Conservation (phyloP, 140 eudicot species). For the Cichorium intybus region DNA sequence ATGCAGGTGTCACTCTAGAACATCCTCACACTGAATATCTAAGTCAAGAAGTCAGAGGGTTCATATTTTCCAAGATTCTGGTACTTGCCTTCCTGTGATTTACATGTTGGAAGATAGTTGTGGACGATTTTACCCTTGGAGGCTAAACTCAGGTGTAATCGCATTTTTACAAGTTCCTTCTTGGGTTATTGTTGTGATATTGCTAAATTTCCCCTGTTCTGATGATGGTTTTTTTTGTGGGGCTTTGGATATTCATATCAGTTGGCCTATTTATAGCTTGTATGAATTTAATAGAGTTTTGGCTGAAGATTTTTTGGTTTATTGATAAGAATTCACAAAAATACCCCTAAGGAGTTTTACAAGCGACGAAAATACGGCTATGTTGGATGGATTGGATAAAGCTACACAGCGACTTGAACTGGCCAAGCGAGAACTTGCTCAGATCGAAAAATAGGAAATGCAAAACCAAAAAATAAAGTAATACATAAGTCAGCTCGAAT, state of each 20-base stretch:
- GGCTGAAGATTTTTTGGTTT: no score
- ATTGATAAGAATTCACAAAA: no score
- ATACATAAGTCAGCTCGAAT: conserved; percentile 63
- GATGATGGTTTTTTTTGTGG: no score
- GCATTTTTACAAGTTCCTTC: no score
- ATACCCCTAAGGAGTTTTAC: no score
- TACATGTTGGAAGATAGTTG: no score
- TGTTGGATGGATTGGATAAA: conserved; percentile 76
- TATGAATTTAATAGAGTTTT: no score
- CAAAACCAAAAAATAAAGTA: conserved; percentile 52
- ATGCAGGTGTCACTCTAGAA: conserved; percentile 87
- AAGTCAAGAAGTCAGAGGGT: conserved; percentile 96
- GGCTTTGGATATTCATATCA: background rate
- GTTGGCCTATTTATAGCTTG: no score
- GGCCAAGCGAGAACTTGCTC: conserved; percentile 71
- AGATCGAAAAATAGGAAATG: conserved; percentile 63
- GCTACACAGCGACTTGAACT: conserved; percentile 72
- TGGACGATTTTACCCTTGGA: no score
- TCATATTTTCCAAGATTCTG: conserved; percentile 85
- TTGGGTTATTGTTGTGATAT: no score
- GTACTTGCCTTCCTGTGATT: conserved; percentile 36
- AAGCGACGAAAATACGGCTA: conserved; percentile 63
- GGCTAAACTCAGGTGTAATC: no score
- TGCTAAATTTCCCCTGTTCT: no score
- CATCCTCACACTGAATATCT: conserved; percentile 96